Evolutionary conservation across 345 rosid genomes (phyloP).

Genomic region (Gossypium turneri): DNA sequence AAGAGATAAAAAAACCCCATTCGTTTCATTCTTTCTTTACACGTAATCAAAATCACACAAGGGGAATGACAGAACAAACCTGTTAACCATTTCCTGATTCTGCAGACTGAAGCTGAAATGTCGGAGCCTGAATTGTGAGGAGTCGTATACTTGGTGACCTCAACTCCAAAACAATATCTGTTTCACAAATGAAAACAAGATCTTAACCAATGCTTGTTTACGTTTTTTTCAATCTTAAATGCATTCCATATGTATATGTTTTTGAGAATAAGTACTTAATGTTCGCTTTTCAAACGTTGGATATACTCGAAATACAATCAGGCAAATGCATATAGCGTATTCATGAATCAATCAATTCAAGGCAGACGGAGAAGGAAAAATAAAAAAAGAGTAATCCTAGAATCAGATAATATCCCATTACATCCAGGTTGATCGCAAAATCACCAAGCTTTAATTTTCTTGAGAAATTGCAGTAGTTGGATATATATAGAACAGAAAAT

Average conservation of each 20-base stretch:
- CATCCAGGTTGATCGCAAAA: not conserved
- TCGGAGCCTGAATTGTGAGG: not conserved
- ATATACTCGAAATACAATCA: not conserved
- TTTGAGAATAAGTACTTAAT: not conserved
- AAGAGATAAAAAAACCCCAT: slow-evolving; percentile 13
- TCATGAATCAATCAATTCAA: too few relatives aligned
- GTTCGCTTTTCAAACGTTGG: not conserved
- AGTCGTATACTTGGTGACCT: not conserved
- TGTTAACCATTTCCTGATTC: slow-evolving; percentile 44
- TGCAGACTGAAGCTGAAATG: not conserved
- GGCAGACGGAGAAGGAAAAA: too few relatives aligned
- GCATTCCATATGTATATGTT: not conserved
- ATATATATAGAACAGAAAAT: not conserved
- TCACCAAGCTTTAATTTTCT: not conserved
- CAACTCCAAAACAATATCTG: not conserved
- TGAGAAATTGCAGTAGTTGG: not conserved
- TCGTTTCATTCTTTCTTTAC: not conserved
- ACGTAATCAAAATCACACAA: not conserved
- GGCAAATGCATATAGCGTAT: not conserved
- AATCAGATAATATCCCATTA: not conserved
- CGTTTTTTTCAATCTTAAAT: not conserved
- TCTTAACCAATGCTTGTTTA: not conserved
- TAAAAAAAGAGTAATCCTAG: not conserved
- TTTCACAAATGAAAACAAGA: not conserved
- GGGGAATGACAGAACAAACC: slow-evolving; percentile 28